These are phyloP conservation scores for Boletus edulis DNA, from an alignment of 768 basidiomycete species.

Conservation along the genomic window DNA sequence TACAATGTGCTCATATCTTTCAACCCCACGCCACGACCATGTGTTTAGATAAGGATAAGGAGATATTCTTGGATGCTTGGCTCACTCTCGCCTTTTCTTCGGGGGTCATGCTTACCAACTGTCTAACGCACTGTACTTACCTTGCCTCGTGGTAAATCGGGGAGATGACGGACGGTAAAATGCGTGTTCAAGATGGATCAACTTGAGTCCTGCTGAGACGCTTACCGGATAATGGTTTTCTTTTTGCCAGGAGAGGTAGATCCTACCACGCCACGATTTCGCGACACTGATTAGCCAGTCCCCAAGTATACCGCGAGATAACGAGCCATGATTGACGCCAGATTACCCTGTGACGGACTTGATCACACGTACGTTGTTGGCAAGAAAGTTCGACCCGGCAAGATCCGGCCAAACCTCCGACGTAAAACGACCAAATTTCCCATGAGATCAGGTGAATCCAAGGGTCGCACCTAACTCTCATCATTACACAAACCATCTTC, in stretches of 20 bases:
- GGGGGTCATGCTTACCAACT: constrained; percentile 3
- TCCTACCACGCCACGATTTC: neutral
- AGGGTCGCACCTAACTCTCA: too few relatives aligned
- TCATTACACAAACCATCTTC: too few relatives aligned
- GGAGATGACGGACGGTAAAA: neutral
- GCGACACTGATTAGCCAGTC: too few relatives aligned
- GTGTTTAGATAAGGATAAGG: constrained; percentile 20
- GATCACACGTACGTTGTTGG: too few relatives aligned
- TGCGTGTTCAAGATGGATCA: neutral
- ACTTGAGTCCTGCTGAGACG: neutral
- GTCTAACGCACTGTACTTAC: neutral
- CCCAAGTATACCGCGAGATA: neutral
- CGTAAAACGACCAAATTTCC: neutral
- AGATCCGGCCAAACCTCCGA: neutral
- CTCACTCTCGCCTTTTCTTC: neutral
- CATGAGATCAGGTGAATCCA: neutral
- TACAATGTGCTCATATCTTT: constrained; percentile 1
- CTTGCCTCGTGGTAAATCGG: neutral
- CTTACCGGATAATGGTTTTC: neutral
- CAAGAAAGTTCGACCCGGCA: neutral
- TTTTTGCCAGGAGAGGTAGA: neutral
- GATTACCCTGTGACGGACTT: too few relatives aligned
- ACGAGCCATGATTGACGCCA: neutral
- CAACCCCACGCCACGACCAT: constrained; percentile 2
- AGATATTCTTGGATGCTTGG: constrained; percentile 19